A percentile compares a stretch with the other conserved stretches of the same genome.
These are phyloP conservation scores for Tetramitus jugosus DNA, from an alignment of 208 protist species.

Conservation along the genomic window DNA sequence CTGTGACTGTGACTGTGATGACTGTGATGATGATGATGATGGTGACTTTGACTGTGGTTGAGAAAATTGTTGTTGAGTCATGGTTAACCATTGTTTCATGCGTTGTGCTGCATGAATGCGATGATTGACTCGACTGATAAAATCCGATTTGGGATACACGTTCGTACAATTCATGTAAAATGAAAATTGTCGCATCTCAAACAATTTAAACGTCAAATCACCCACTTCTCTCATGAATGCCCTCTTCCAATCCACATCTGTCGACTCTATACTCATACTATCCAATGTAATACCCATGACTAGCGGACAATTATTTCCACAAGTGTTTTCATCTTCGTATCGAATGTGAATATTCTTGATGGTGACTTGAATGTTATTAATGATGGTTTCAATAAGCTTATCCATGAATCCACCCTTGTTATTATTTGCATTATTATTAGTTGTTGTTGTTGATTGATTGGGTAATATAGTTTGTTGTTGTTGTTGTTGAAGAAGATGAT, in stretches of 20 bases:
- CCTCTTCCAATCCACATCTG: neutral
- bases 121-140: no score
- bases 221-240: neutral
- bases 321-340: slow-evolving; percentile 1
- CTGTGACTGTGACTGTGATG: no score
- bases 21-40: no score
- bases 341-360: slow-evolving; percentile 8
- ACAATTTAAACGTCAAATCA: slow-evolving; percentile 1
- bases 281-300: neutral
- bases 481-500: no score
- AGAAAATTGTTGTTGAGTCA: neutral
- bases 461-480: neutral
- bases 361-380: slow-evolving; percentile 14
- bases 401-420: slow-evolving; percentile 1
- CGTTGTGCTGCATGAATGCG: neutral
- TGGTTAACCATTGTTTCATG: neutral
- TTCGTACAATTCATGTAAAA: slow-evolving; percentile 21
- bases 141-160: no score
- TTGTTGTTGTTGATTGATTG: neutral
- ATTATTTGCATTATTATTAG: neutral
- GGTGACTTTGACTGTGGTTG: no score
- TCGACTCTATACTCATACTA: neutral
- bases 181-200: neutral
- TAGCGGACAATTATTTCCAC: no score
- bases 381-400: slow-evolving; percentile 6